phyloP scores from a whole-genome alignment of 2,329 filamentous ascomycete genomes.

The Fonsecaea monophora region DNA sequence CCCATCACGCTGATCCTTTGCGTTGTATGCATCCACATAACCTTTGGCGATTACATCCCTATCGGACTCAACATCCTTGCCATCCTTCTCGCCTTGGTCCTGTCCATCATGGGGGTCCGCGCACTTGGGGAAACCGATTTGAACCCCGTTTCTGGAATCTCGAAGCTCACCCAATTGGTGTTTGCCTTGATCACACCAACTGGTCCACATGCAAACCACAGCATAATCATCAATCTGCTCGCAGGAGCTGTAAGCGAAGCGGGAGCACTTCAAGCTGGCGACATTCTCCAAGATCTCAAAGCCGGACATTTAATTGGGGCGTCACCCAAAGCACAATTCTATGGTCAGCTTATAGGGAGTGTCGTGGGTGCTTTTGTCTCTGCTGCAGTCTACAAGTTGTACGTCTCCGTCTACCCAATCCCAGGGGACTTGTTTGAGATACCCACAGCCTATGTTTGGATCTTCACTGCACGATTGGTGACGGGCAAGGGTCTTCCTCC shows the following conservation, averaged over 20 bases:
- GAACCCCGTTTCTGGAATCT: constrained; percentile 95
- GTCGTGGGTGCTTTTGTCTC: constrained; percentile 84
- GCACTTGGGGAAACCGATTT: constrained; percentile 83
- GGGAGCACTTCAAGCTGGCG: constrained; percentile 90
- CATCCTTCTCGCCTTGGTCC: constrained; percentile 79
- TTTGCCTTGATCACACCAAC: constrained; percentile 89
- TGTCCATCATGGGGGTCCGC: constrained; percentile 69
- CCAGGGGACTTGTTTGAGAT: constrained; percentile 91
- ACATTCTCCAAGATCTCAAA: constrained; percentile 96
- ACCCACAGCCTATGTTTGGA: constrained; percentile 94
- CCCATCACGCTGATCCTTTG: constrained; percentile 79
- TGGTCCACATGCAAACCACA: constrained; percentile 78
- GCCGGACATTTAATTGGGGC: constrained; percentile 93
- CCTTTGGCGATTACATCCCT: constrained; percentile 83
- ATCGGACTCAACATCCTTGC: constrained; percentile 76
- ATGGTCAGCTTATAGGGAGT: constrained; percentile 91
- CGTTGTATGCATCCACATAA: constrained; percentile 77
- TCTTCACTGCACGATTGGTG: constrained; percentile 92
- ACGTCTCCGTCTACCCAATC: constrained; percentile 86
- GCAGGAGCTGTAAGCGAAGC: constrained; percentile 87
- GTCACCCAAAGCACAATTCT: constrained; percentile 93
- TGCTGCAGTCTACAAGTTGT: constrained; percentile 85
- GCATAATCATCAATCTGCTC: constrained; percentile 92
- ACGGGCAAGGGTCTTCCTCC: constrained; percentile 86
- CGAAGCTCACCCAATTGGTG: constrained; percentile 92